phyloP scores from a whole-genome alignment of 2,329 filamentous ascomycete species.

The Fusarium penzigii region DNA sequence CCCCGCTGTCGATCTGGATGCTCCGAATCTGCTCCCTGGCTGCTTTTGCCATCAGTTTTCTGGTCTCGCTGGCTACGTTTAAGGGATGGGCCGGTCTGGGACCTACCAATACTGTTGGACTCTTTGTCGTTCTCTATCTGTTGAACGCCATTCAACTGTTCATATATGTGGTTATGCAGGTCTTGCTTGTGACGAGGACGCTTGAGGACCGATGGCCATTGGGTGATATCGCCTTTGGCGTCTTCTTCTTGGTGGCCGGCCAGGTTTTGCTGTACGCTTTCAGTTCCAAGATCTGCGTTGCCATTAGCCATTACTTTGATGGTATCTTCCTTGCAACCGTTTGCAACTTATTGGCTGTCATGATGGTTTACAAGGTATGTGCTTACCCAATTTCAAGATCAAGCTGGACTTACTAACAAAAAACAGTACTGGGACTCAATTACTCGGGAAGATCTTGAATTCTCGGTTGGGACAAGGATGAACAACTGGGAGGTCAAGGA shows the following conservation, averaged over 20 bases:
- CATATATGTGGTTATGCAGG: slow-evolving; percentile 84
- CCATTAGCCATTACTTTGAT: slow-evolving; percentile 88
- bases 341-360: slow-evolving; percentile 90
- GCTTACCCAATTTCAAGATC: background rate
- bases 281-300: slow-evolving; percentile 79
- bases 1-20: slow-evolving; percentile 89
- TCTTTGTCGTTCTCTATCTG: slow-evolving; percentile 91
- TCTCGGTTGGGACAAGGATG: slow-evolving; percentile 90
- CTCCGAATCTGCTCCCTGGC: slow-evolving; percentile 74
- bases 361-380: slow-evolving; percentile 98
- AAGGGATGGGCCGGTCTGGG: slow-evolving; percentile 85
- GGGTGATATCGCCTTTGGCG: slow-evolving; percentile 85
- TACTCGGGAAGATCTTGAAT: slow-evolving; percentile 96
- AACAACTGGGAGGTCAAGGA: slow-evolving; percentile 99
- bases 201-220: slow-evolving; percentile 95
- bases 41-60: slow-evolving; percentile 85
- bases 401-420: slow-evolving; percentile 4
- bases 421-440: slow-evolving; percentile 96
- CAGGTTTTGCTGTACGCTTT: slow-evolving; percentile 93
- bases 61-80: slow-evolving; percentile 89
- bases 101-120: slow-evolving; percentile 80
- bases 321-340: slow-evolving; percentile 92
- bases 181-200: slow-evolving; percentile 85
- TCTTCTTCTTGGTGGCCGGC: slow-evolving; percentile 88
- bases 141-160: slow-evolving; percentile 85